Evolutionary conservation across 495 filamentous ascomycete species (phyloP), one percentile per base, ranked within the genome.

Genomic region (Penicillium macrosclerotiorum): DNA sequence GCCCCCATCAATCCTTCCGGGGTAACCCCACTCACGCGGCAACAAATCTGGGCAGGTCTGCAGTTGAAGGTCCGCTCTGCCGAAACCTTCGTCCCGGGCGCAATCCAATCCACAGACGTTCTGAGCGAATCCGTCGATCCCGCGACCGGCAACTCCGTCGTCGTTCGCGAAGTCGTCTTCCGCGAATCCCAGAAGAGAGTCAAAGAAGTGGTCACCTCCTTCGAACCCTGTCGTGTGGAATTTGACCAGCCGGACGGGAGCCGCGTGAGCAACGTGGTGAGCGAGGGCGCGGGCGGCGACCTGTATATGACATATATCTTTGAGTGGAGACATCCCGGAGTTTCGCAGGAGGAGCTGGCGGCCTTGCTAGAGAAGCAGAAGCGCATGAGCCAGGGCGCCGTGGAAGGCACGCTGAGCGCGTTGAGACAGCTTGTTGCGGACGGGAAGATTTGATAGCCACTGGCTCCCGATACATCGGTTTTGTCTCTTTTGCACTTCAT

Each of bases 271-370:
- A 82, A 82, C 51, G 65, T 77, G 6, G 51, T 82, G 16, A 77
- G 73, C 22, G 62, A 72, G 14, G 75, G 77, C 2, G 51, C 59
- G 5, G 43, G 45, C 16, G 68, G 65, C 5, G 73, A 75, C 20
- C 52, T 78, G 5, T 67, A 68, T 19, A 64, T 82, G 64, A 82
- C 78, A 3, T 82, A 77, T 52, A 70, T 72, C 13, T 82, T 79
- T 45, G 75, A 80, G 42, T 77, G 73, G 69, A 60, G 57, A 9
- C 61, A 77, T 37, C 62, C 67, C 0, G 60, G 67, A 4, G 49
- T 68, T 9, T 53, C 60, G 9, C 37, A 53, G 35, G 67, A 65
- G 16, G 66, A 67, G 8, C 42, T 63, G 41, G 47, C 53, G 37
- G 55, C 54, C 18, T 29, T 62, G 44, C 23, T 51, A 14, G 45